Evolutionary conservation across 2,329 filamentous ascomycete species (phyloP), one percentile per base, ranked within the genome.

Genomic region (Volutella citrinella): DNA sequence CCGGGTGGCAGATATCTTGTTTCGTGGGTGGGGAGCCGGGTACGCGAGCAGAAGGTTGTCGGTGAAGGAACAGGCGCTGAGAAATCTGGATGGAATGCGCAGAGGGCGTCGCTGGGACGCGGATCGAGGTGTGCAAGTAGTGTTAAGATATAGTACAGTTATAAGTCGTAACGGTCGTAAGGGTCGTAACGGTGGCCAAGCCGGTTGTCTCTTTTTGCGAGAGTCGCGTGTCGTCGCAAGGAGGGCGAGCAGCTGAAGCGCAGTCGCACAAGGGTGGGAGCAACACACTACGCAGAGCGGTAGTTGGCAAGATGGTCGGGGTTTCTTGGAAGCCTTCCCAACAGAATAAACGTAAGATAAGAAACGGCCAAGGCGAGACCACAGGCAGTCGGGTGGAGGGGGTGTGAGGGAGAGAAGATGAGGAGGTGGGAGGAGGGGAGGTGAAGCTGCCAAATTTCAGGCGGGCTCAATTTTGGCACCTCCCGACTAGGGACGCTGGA

Each of bases 161-260:
- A n/a, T n/a, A n/a, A n/a, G n/a, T n/a, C 51, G 51, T 54, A 53
- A 49, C 43, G 37, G 51, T 54, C 51, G 46, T 54, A 42, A 42
- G 40, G 38, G 40, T 54, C 51, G 51, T 54, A 31, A 51, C 45
- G 41, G n/a, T n/a, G n/a, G n/a, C n/a, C n/a, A n/a, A 38, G 36
- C 40, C 36, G 34, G 40, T 37, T 37, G 28, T 32, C 33, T 41
- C 43, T 45, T 38, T 36, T 16, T 30, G 20, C 20, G 27, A 42
- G 32, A 42, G 28, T 38, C 37, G 33, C 34, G 46, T 38, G 36
- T 46, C 38, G 43, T 42, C 42, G 41, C 34, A 40, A 33, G 20
- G 23, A 36, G 42, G 41, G 48, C 28, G 38, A 40, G 38, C 27
- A 40, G 30, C 26, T 37, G 40, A 41, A 30, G 43, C 24, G 21